Evolutionary conservation across 2,329 filamentous ascomycete species (phyloP).

Genomic region (Lojkania enalia): DNA sequence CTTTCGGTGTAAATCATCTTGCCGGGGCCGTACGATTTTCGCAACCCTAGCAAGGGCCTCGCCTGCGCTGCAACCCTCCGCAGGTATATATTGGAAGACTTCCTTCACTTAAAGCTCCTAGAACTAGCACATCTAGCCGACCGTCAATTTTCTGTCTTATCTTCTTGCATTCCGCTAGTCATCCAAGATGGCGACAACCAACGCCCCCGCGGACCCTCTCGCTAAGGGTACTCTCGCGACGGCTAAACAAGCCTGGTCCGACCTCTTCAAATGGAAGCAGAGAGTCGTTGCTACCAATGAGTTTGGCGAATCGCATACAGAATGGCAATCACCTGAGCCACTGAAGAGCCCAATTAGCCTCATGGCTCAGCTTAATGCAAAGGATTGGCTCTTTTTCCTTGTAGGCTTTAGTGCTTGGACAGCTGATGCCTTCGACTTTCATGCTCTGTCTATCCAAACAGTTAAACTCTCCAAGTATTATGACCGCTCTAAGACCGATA

Average conservation of each 20-base stretch:
- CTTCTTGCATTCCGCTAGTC: background rate
- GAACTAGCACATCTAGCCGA: background rate
- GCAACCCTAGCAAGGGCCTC: conserved; percentile 1
- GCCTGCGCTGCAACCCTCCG: conserved; percentile 4
- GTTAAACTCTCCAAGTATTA: conserved; percentile 68
- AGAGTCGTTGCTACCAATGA: conserved; percentile 68
- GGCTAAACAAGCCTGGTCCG: conserved; percentile 64
- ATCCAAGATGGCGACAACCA: conserved; percentile 33
- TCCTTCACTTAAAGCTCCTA: background rate
- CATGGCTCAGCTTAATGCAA: conserved; percentile 63
- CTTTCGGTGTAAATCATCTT: conserved; percentile 25
- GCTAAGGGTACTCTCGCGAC: conserved; percentile 67
- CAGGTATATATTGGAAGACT: conserved; percentile 14
- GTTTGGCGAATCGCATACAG: conserved; percentile 64
- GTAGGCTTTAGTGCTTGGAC: conserved; percentile 77
- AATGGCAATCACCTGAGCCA: conserved; percentile 69
- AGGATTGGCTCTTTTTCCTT: conserved; percentile 74
- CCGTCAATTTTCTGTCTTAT: background rate
- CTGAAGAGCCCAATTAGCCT: conserved; percentile 73
- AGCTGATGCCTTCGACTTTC: conserved; percentile 83
- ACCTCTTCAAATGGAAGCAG: conserved; percentile 75
- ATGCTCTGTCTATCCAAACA: conserved; percentile 78
- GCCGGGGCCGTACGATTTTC: conserved; percentile 14
- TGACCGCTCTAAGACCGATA: conserved; percentile 64
- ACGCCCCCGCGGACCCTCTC: conserved; percentile 65